Evolutionary conservation across 2,329 filamentous ascomycete genomes (phyloP).

Genomic region (Diplodia scrobiculata): DNA sequence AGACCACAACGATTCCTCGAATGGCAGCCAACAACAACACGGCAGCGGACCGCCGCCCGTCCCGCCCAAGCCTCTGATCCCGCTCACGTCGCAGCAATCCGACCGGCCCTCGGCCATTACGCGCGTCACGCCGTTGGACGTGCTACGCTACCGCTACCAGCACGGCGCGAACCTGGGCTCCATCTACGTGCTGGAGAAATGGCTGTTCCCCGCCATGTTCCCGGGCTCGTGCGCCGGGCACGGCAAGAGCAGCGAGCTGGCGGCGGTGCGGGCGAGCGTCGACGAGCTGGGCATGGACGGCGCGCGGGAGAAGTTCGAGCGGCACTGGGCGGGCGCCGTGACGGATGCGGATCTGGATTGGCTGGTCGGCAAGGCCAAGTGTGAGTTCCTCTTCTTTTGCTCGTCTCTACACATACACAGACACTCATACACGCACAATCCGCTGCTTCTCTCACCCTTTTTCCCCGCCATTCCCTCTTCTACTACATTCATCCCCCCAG

Average conservation of each 20-base stretch:
- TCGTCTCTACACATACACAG: not conserved
- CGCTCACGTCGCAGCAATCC: constrained; percentile 13
- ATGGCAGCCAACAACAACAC: not conserved
- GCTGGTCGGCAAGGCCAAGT: constrained; percentile 56
- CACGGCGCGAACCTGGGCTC: constrained; percentile 62
- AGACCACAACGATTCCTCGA: not conserved
- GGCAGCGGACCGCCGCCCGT: constrained; percentile 9
- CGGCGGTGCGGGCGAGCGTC: constrained; percentile 54
- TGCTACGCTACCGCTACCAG: constrained; percentile 61
- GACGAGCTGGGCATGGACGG: constrained; percentile 52
- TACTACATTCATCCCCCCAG: too few species aligned
- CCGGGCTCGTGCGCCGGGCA: constrained; percentile 44
- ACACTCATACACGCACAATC: too few species aligned
- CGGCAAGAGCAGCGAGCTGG: constrained; percentile 54
- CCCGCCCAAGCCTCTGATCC: constrained; percentile 19
- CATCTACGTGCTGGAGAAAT: constrained; percentile 63
- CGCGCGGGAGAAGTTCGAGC: constrained; percentile 56
- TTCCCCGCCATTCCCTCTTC: not conserved
- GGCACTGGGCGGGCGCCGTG: constrained; percentile 57
- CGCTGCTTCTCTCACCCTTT: too few species aligned
- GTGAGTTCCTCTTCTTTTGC: constrained; percentile 35
- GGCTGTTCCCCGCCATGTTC: constrained; percentile 58
- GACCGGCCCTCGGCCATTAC: constrained; percentile 4
- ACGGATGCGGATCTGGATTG: constrained; percentile 57
- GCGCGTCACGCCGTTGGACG: constrained; percentile 35